These are phyloP conservation scores for Pseudevernia furfuracea DNA, from an alignment of 495 filamentous ascomycete genomes.

Conservation along the genomic window DNA sequence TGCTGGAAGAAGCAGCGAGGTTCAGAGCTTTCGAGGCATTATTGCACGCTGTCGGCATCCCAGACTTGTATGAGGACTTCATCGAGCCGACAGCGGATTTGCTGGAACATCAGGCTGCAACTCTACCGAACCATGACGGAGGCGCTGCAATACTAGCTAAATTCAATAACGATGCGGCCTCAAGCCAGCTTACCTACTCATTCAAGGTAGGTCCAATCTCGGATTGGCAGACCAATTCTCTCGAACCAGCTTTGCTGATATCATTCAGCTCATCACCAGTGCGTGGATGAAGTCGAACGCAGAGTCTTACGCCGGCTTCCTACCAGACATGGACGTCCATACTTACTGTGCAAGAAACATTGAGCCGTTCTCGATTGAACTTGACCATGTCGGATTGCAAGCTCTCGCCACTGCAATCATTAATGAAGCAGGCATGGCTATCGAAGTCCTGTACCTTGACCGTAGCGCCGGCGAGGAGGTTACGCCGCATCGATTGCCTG, in stretches of 20 bases:
- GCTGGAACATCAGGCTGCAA: conserved; percentile 48
- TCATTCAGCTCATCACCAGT: conserved; percentile 65
- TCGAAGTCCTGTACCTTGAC: conserved; percentile 89
- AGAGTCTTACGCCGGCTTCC: conserved; percentile 61
- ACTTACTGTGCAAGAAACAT: conserved; percentile 64
- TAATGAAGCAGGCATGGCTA: conserved; percentile 66
- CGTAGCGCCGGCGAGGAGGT: conserved; percentile 72
- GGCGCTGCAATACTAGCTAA: conserved; percentile 56
- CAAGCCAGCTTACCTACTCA: conserved; percentile 67
- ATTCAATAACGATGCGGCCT: conserved; percentile 64
- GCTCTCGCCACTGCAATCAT: conserved; percentile 73
- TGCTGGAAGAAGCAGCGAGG: conserved; percentile 61
- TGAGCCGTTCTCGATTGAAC: conserved; percentile 70
- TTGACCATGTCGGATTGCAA: conserved; percentile 78
- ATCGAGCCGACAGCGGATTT: conserved; percentile 64
- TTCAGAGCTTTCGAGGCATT: conserved; percentile 63
- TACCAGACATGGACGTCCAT: conserved; percentile 52
- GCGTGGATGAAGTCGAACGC: conserved; percentile 76
- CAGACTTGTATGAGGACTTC: conserved; percentile 72
- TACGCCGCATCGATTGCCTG: conserved; percentile 41
- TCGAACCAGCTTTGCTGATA: conserved; percentile 12
- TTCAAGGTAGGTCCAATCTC: conserved; percentile 46
- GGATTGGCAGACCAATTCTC: background rate
- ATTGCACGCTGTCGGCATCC: conserved; percentile 61
- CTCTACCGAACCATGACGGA: conserved; percentile 47